Conservation (phyloP, 441 rosid species). For the Erodium moschatum region DNA sequence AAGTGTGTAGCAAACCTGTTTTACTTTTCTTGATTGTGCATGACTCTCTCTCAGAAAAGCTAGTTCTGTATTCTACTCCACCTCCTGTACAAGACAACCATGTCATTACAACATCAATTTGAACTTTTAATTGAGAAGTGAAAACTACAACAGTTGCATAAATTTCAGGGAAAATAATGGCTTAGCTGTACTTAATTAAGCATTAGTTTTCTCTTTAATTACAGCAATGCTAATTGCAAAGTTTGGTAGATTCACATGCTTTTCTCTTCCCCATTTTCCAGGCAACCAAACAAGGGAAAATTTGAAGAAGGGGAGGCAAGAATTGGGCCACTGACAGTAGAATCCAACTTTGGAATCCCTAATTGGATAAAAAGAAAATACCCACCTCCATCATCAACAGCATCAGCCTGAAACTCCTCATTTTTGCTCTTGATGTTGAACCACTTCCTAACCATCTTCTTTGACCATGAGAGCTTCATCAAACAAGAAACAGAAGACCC, state of each 20-base stretch:
- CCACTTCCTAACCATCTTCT: slow-evolving; percentile 57
- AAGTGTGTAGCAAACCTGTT: slow-evolving; percentile 46
- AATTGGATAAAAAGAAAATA: not conserved
- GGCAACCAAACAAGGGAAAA: not conserved
- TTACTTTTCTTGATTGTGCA: slow-evolving; percentile 69
- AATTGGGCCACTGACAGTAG: too few species aligned
- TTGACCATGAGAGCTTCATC: slow-evolving; percentile 77
- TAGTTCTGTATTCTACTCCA: slow-evolving; percentile 63
- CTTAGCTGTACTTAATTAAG: not conserved
- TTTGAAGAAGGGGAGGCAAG: not conserved
- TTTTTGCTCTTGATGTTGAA: slow-evolving; percentile 50
- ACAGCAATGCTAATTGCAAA: not conserved
- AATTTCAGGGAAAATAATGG: slow-evolving; percentile 8
- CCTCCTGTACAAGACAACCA: slow-evolving; percentile 42
- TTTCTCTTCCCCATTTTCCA: not conserved
- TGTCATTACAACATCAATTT: slow-evolving; percentile 27
- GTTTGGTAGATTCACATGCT: not conserved
- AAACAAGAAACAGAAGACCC: not conserved
- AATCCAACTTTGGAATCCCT: not conserved
- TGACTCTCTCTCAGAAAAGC: slow-evolving; percentile 80
- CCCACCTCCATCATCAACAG: slow-evolving; percentile 43
- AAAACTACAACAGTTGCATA: slow-evolving; percentile 19
- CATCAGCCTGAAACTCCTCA: slow-evolving; percentile 84
- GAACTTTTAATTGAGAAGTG: slow-evolving; percentile 24
- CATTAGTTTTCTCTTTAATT: not conserved